A percentile compares a stretch with the other conserved stretches of the same genome.
phyloP scores from a whole-genome alignment of 192 early-diverging fungal genomes.

The Linnemannia schmuckeri region DNA sequence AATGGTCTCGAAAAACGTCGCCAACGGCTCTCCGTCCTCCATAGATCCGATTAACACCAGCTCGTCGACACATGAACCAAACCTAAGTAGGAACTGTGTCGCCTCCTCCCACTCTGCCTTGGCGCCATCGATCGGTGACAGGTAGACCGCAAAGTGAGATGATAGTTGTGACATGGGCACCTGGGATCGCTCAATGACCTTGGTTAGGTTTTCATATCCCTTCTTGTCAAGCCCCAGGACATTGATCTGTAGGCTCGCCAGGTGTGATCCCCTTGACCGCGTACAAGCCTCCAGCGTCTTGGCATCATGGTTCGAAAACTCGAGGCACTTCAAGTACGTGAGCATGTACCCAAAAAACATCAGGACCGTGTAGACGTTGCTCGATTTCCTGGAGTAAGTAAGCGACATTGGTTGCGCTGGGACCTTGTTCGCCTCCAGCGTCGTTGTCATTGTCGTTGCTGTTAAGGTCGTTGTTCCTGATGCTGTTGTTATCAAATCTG shows the following conservation, averaged over 20 bases:
- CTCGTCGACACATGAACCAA: conserved; percentile 11
- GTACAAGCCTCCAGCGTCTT: conserved; percentile 27
- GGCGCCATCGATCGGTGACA: not conserved
- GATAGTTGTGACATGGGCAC: conserved; percentile 13
- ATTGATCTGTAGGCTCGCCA: conserved; percentile 14
- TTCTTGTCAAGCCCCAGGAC: conserved; percentile 14
- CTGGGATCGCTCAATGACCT: conserved; percentile 14
- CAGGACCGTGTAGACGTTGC: conserved; percentile 13
- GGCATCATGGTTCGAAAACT: conserved; percentile 11
- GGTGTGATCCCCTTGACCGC: conserved; percentile 21
- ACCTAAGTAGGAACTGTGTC: not conserved
- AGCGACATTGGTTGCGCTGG: conserved; percentile 10
- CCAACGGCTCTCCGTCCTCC: not conserved
- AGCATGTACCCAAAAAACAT: conserved; percentile 29
- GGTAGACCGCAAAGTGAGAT: conserved; percentile 18
- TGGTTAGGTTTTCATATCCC: conserved; percentile 6
- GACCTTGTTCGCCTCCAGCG: not conserved
- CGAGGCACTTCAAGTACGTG: conserved; percentile 20
- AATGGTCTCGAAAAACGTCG: not conserved
- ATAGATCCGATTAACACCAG: conserved; percentile 4
- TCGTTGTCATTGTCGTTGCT: not conserved
- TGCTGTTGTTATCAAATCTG: not conserved
- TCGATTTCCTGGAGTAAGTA: not conserved
- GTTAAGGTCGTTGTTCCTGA: not conserved
- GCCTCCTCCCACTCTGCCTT: conserved; percentile 7